A percentile compares a stretch with the other conserved stretches of the same genome.
Conservation (phyloP, 441 rosid species). For the Heliophila coronopifolia region DNA sequence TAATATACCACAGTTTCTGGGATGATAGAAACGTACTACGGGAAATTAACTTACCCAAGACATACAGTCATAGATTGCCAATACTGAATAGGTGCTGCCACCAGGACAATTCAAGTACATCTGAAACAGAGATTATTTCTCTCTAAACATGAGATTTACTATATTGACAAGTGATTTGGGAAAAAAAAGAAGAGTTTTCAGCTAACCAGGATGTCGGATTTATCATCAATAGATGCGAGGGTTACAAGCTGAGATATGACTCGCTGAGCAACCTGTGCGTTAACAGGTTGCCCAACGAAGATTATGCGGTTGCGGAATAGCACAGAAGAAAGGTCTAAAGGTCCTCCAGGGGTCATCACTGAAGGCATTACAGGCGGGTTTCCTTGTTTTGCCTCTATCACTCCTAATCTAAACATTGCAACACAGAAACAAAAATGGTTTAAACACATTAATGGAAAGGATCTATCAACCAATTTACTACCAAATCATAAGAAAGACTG, state of each 20-base stretch:
- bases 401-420: slow-evolving; percentile 33
- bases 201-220: slow-evolving; percentile 74
- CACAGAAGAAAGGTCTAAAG: slow-evolving; percentile 73
- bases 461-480: slow-evolving; percentile 6
- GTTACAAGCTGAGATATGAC: slow-evolving; percentile 89
- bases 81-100: slow-evolving; percentile 76
- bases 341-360: slow-evolving; percentile 82
- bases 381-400: slow-evolving; percentile 47
- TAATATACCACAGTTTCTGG: neutral
- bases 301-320: slow-evolving; percentile 74
- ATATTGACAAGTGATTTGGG: neutral
- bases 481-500: neutral
- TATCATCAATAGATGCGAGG: slow-evolving; percentile 68
- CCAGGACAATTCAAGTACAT: slow-evolving; percentile 87
- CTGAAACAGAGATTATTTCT: slow-evolving; percentile 33
- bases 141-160: slow-evolving; percentile 9
- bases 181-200: neutral
- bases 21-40: neutral
- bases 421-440: neutral
- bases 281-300: slow-evolving; percentile 76
- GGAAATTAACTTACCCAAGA: slow-evolving; percentile 57
- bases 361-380: slow-evolving; percentile 89
- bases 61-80: slow-evolving; percentile 91
- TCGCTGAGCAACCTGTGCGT: slow-evolving; percentile 77
- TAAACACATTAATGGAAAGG: neutral